Evolutionary conservation across 768 basidiomycete genomes (phyloP).

Genomic region (Heimioporus sp.): DNA sequence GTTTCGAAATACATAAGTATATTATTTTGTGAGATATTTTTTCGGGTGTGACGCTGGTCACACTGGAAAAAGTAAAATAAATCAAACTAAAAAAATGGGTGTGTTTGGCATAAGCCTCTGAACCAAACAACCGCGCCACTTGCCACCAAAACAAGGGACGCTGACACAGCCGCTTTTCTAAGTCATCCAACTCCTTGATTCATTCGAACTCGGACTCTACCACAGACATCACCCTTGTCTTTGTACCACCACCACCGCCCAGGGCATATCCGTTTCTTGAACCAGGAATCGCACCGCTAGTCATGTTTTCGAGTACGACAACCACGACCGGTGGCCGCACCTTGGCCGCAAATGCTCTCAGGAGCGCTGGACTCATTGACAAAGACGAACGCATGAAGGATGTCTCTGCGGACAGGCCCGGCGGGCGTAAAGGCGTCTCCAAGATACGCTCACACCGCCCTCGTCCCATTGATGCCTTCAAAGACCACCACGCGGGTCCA

Average conservation of each 20-base stretch:
- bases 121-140: conserved; percentile 25
- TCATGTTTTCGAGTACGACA: conserved; percentile 61
- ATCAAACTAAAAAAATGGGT: neutral
- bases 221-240: conserved; percentile 12
- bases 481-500: conserved; percentile 46
- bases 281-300: neutral
- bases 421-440: conserved; percentile 66
- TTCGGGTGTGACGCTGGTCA: conserved; percentile 21
- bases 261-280: neutral
- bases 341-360: conserved; percentile 60
- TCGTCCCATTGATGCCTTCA: conserved; percentile 56
- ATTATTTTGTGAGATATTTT: conserved; percentile 10
- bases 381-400: conserved; percentile 76
- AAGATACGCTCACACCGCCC: conserved; percentile 62
- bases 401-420: conserved; percentile 57
- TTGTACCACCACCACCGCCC: conserved; percentile 12
- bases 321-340: conserved; percentile 56
- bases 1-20: conserved; percentile 8
- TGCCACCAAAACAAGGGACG: conserved; percentile 18
- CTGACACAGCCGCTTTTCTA: conserved; percentile 23
- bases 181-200: conserved; percentile 15
- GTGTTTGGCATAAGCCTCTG: conserved; percentile 28
- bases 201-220: conserved; percentile 12
- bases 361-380: conserved; percentile 74
- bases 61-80: conserved; percentile 1